These are phyloP conservation scores for Stropharia rugosoannulata DNA, from an alignment of 768 basidiomycete species.

Conservation along the genomic window DNA sequence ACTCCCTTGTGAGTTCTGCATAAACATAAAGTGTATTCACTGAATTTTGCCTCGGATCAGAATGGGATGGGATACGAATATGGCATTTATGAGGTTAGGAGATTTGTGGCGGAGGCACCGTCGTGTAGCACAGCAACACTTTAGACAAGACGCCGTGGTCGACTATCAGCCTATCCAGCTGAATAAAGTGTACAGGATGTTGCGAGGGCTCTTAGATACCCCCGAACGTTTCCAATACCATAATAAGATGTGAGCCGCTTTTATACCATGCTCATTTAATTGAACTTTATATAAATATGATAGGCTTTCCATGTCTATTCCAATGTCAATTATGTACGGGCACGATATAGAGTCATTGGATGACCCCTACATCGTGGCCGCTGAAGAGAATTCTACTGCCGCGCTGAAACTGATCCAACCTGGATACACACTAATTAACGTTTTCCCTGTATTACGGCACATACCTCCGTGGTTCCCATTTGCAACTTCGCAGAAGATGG, in stretches of 20 bases:
- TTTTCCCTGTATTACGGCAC: conserved; percentile 9
- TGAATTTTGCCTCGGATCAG: neutral
- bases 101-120: conserved; percentile 34
- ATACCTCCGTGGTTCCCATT: conserved; percentile 16
- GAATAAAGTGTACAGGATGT: conserved; percentile 26
- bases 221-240: conserved; percentile 14
- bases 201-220: conserved; percentile 21
- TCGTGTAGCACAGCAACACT: conserved; percentile 30
- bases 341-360: conserved; percentile 12
- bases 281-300: neutral
- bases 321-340: conserved; percentile 15
- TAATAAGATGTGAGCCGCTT: conserved; percentile 8
- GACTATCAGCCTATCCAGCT: conserved; percentile 27
- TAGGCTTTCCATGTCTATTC: conserved; percentile 11
- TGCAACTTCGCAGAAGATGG: conserved; percentile 4
- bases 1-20: neutral
- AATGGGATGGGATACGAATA: conserved; percentile 35
- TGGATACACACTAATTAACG: conserved; percentile 12
- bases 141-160: conserved; percentile 23
- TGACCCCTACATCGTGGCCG: conserved; percentile 11
- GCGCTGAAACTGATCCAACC: conserved; percentile 1
- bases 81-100: conserved; percentile 30
- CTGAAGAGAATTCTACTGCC: neutral
- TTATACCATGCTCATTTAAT: neutral
- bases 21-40: neutral